Base-by-base conservation (phyloP, 805 yeast species). In the Wickerhamiella australiensis region DNA sequence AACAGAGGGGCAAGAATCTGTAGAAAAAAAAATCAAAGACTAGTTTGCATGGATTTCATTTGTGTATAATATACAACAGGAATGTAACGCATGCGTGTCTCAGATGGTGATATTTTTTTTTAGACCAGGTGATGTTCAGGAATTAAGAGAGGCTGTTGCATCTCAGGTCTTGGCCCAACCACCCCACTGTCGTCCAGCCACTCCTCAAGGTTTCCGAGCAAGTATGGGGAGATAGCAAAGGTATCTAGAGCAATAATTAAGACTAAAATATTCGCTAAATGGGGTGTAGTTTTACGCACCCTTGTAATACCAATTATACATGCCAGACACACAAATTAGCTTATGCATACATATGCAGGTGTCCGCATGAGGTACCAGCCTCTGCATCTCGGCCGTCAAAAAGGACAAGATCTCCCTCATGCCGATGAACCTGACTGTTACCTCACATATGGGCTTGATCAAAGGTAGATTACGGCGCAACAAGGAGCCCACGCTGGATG, bases 321-420 rank as follows among this genome's bases (percentile, higher is more conserved):
- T 17, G 38, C 20, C 38, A 33, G 38, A 33, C 38, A 33, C 38
- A 33, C 38, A 33, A 20, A 38, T 38, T 38, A 38, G n/a, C 25
- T 13, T 22, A 38, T 38, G 42, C 42, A 21, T 38, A 38, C 26
- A 6, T 20, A 20, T 38, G 42, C 42, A 41, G 23, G 44, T 41
- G 25, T 22, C 44, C n/a, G 44, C 44, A 41, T 41, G 31, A 41
- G 31, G 44, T 41, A 25, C 44, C 44, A 41, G 44, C 44, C 44
- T 41, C 44, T 41, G 44, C 44, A 41, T 25, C 23, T 41, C 13
- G 12, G 20, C 15, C 21, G 42, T 38, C 42, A 38, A 38, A 38
- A 38, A n/a, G 42, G 27, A 20, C 27, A 8, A 21, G 26, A 38
- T 21, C 13, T 38, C 42, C 42, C 26, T 13, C 26, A 22, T 5